Conservation (phyloP, 2,329 filamentous ascomycete species). For the Exophiala aquamarina region DNA sequence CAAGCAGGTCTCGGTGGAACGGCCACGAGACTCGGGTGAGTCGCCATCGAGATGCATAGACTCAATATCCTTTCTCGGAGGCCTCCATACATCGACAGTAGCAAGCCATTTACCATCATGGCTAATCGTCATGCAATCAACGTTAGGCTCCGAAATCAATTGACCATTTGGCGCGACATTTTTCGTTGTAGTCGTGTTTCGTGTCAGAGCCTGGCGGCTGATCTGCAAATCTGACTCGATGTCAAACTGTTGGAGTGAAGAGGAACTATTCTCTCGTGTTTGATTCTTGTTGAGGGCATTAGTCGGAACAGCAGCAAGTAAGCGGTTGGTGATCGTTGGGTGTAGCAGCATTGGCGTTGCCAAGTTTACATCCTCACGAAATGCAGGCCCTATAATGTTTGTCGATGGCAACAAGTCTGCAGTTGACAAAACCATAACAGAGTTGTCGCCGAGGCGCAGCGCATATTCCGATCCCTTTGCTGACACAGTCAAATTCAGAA, state of each 20-base stretch:
- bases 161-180: conserved; percentile 72
- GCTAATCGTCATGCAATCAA: conserved; percentile 74
- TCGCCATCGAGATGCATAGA: conserved; percentile 44
- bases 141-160: conserved; percentile 72
- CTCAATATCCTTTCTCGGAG: conserved; percentile 67
- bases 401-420: conserved; percentile 81
- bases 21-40: conserved; percentile 8
- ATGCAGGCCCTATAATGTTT: conserved; percentile 64
- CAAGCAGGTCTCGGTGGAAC: conserved; percentile 66
- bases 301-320: conserved; percentile 67
- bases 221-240: conserved; percentile 75
- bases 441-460: conserved; percentile 87
- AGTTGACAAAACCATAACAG: conserved; percentile 84
- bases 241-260: conserved; percentile 77
- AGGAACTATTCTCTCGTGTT: conserved; percentile 29
- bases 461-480: conserved; percentile 77
- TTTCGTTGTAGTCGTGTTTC: conserved; percentile 81
- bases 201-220: conserved; percentile 81
- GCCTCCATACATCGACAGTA: conserved; percentile 88
- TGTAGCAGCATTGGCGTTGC: conserved; percentile 53
- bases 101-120: conserved; percentile 85
- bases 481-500: conserved; percentile 83
- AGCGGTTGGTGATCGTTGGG: conserved; percentile 60
- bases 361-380: conserved; percentile 26
- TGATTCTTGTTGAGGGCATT: conserved; percentile 30